Evolutionary conservation across 2,329 filamentous ascomycete species (phyloP).

Genomic region (Penicillium verrucosum): DNA sequence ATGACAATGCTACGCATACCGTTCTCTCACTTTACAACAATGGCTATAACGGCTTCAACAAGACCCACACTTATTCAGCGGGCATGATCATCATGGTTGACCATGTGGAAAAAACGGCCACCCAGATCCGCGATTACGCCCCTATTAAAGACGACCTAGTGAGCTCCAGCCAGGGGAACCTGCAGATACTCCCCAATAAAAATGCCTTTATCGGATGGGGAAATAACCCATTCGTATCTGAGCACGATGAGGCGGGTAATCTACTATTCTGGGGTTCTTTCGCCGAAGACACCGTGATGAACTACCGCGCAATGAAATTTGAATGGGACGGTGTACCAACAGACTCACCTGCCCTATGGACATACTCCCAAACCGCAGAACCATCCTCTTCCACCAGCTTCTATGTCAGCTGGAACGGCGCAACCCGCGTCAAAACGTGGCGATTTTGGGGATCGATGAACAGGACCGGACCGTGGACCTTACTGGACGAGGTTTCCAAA

Average conservation of each 20-base stretch:
- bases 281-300: slow-evolving; percentile 37
- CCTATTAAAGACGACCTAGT: slow-evolving; percentile 25
- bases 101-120: slow-evolving; percentile 36
- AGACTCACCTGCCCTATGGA: slow-evolving; percentile 42
- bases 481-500: slow-evolving; percentile 31
- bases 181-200: slow-evolving; percentile 37
- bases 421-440: slow-evolving; percentile 38
- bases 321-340: slow-evolving; percentile 42
- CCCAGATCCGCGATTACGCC: slow-evolving; percentile 32
- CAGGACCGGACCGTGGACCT: slow-evolving; percentile 30
- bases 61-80: slow-evolving; percentile 37
- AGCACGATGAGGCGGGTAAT: slow-evolving; percentile 38
- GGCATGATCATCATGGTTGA: slow-evolving; percentile 42
- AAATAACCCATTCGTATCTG: slow-evolving; percentile 41
- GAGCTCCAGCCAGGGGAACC: slow-evolving; percentile 41
- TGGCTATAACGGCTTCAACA: slow-evolving; percentile 42
- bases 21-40: slow-evolving; percentile 43
- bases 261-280: slow-evolving; percentile 39
- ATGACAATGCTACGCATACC: slow-evolving; percentile 39
- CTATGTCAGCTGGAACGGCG: slow-evolving; percentile 44
- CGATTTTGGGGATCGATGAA: slow-evolving; percentile 35
- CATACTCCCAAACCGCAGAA: slow-evolving; percentile 33
- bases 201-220: slow-evolving; percentile 44
- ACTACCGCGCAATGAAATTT: slow-evolving; percentile 44
- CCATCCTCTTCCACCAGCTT: slow-evolving; percentile 28